Evolutionary conservation across 108 stramenopile genomes (phyloP), one percentile per base, ranked within the genome.

Genomic region (Parietichytrium sp.): DNA sequence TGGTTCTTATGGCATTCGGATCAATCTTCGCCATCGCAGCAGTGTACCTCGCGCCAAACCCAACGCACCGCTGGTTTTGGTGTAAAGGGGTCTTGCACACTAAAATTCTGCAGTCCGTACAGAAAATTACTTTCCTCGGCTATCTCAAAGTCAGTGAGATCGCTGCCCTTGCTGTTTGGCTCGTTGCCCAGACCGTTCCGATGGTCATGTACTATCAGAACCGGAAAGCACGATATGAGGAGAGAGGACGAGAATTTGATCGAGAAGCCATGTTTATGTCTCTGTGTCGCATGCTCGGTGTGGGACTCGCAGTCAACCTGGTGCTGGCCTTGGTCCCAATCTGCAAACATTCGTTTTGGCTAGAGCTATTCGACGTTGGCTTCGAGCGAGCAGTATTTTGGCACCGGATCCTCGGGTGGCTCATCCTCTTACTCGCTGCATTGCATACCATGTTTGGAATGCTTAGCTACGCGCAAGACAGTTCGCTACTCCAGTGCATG

Each of bases 271-370:
- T 45, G 15, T 20, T 72, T 2, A 33, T 72, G 29, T 33, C 20
- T 20, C 1, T 72, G 10, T 72, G 61, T 42, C 61, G 61, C 61
- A 72, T 72, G 61, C 45, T 72, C 25, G 61, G 61, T 12, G 20
- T 38, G 23, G 61, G 61, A 23, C 42, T 72, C 61, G 61, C 29
- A 6, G 61, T 72, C 2, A 72, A 72, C 3, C 42, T 72, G 15
- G 33, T 42, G 2, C 6, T 72, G 7, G 20, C 45, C 2, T n/a
- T 72, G 38, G 20, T 72, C 42, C 61, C 61, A 6, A 42, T 72
- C 45, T 72, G 38, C 33, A 72, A 72, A 42, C 61, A 72, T 25
- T 72, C 61, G 6, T 72, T 72, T 20, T 72, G 61, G 61, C 61
- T 72, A n/a, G 61, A 72, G 61, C 61, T 72, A 16, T 16, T 38